phyloP scores from a whole-genome alignment of 768 basidiomycete species.

The Panaeolus papilionaceus region DNA sequence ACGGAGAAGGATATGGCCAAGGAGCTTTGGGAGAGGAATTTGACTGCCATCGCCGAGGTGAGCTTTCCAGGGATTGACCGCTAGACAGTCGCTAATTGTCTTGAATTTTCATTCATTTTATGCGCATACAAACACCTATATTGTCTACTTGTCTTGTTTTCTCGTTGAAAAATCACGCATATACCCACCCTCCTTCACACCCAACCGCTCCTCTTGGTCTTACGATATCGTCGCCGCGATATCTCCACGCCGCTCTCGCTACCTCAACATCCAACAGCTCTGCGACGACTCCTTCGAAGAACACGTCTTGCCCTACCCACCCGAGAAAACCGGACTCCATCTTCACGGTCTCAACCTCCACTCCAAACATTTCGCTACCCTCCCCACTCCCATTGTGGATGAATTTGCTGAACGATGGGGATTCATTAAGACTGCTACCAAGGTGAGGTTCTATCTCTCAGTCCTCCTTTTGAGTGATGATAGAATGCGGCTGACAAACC shows the following conservation, averaged over 20 bases:
- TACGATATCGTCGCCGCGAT: no score
- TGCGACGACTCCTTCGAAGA: slow-evolving; percentile 98
- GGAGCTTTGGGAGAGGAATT: slow-evolving; percentile 78
- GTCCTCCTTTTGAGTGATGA: no score
- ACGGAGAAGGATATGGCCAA: slow-evolving; percentile 78
- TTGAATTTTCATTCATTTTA: background rate
- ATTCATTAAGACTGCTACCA: slow-evolving; percentile 60
- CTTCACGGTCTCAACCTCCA: slow-evolving; percentile 89
- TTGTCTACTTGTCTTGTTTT: background rate
- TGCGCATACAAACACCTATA: background rate
- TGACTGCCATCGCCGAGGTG: slow-evolving; percentile 94
- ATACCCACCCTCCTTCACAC: background rate
- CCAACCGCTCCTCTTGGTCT: no score
- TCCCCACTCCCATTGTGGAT: slow-evolving; percentile 68
- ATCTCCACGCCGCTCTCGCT: no score
- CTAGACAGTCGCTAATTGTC: background rate
- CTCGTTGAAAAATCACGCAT: background rate
- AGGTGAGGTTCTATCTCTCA: no score
- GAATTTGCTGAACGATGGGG: slow-evolving; percentile 91
- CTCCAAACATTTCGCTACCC: slow-evolving; percentile 70
- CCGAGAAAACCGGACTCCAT: slow-evolving; percentile 87
- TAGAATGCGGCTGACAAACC: no score
- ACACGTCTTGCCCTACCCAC: slow-evolving; percentile 87
- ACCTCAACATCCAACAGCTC: slow-evolving; percentile 57
- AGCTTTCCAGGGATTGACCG: slow-evolving; percentile 21